A percentile compares a stretch with the other conserved stretches of the same genome.
Conservation (phyloP, 495 filamentous ascomycete species). For the Xanthoparmelia taractica region DNA sequence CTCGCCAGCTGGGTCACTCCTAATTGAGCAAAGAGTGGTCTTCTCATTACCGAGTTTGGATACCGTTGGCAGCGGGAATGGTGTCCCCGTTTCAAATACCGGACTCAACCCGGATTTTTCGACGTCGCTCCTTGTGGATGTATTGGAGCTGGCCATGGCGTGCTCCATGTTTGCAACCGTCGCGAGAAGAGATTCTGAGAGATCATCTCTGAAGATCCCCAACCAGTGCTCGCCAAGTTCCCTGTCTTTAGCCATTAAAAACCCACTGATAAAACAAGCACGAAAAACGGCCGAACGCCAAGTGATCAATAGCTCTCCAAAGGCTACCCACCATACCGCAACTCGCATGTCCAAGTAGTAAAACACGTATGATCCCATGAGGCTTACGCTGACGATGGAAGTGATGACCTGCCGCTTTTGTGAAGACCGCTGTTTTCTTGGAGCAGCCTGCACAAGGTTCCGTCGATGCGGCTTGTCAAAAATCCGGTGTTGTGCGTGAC, state of each 20-base stretch:
- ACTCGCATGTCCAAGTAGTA: conserved; percentile 9
- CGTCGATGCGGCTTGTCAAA: neutral
- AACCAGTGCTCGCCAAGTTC: conserved; percentile 8
- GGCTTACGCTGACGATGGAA: neutral
- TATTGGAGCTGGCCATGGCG: neutral
- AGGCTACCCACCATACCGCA: conserved; percentile 9
- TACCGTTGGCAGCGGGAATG: neutral
- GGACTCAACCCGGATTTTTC: neutral
- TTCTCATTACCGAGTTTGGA: neutral
- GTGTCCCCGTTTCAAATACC: neutral
- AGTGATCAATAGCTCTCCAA: neutral
- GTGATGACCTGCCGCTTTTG: neutral
- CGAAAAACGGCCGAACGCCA: conserved; percentile 1
- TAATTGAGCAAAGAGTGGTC: neutral
- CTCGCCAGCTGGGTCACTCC: neutral
- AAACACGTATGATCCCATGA: conserved; percentile 1
- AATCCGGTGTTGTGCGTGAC: neutral
- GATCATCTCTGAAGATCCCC: neutral
- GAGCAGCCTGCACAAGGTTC: conserved; percentile 1
- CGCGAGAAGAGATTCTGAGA: conserved; percentile 9
- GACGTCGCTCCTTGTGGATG: neutral
- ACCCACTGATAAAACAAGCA: neutral
- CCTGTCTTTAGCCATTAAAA: neutral
- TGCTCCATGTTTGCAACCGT: conserved; percentile 8
- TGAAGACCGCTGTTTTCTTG: neutral